phyloP scores from a whole-genome alignment of 1,139 yeast species.

The Suhomyces taliae region DNA sequence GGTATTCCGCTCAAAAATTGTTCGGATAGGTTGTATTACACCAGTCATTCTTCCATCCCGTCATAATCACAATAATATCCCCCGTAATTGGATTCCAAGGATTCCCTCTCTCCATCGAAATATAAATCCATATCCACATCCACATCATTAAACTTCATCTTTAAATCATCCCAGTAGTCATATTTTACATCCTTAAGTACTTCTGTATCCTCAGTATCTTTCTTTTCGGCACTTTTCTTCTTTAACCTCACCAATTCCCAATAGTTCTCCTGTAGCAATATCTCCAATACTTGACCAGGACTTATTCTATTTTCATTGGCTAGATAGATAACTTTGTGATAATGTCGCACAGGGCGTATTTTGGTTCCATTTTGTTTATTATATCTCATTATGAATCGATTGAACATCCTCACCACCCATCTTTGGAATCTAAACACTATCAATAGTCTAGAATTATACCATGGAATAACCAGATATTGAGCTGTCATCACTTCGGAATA shows the following conservation, averaged over 20 bases:
- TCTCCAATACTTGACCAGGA: slow-evolving; percentile 23
- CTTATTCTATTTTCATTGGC: slow-evolving; percentile 23
- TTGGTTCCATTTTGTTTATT: slow-evolving; percentile 20
- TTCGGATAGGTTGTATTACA: too few relatives aligned
- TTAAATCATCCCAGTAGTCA: slow-evolving; percentile 38
- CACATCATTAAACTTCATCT: slow-evolving; percentile 7
- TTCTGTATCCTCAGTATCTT: slow-evolving; percentile 10
- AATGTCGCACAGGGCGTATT: slow-evolving; percentile 23
- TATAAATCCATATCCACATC: slow-evolving; percentile 33
- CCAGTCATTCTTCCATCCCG: neutral
- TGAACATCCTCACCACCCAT: slow-evolving; percentile 43
- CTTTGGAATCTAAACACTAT: slow-evolving; percentile 31
- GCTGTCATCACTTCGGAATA: slow-evolving; percentile 20
- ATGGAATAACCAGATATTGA: slow-evolving; percentile 19
- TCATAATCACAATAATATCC: slow-evolving; percentile 18
- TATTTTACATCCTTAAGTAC: slow-evolving; percentile 27
- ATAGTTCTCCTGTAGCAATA: slow-evolving; percentile 29
- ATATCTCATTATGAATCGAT: slow-evolving; percentile 34
- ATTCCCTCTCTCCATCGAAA: slow-evolving; percentile 3
- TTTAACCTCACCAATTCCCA: slow-evolving; percentile 23
- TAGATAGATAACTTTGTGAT: slow-evolving; percentile 27
- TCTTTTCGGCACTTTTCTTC: slow-evolving; percentile 8
- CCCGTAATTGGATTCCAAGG: slow-evolving; percentile 25
- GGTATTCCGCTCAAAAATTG: too few relatives aligned
- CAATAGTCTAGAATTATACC: slow-evolving; percentile 28